phyloP scores from a whole-genome alignment of 2,329 filamentous ascomycete species.

The Microsporum ferrugineum region DNA sequence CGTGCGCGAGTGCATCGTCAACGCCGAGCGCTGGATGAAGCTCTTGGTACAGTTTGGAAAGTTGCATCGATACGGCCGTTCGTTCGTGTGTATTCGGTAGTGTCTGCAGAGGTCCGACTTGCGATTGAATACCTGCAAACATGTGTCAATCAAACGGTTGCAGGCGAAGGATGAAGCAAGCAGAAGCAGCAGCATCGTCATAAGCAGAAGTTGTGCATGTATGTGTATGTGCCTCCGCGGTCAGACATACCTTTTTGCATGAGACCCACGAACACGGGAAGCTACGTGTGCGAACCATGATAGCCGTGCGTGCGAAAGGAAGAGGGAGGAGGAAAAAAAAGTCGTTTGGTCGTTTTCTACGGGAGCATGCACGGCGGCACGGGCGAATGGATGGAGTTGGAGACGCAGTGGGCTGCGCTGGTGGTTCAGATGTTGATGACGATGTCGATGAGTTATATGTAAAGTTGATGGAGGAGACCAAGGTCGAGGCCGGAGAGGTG shows the following conservation, averaged over 20 bases:
- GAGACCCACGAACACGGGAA: constrained; percentile 35
- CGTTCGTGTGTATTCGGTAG: constrained; percentile 39
- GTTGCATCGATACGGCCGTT: constrained; percentile 37
- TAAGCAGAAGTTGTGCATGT: neutral
- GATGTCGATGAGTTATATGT: neutral
- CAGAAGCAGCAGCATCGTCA: neutral
- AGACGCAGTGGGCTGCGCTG: neutral
- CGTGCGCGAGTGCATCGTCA: constrained; percentile 37
- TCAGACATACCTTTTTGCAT: constrained; percentile 31
- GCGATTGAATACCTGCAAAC: constrained; percentile 37
- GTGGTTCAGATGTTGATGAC: neutral
- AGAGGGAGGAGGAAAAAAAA: neutral
- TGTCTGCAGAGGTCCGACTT: constrained; percentile 39
- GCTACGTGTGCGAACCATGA: constrained; percentile 33
- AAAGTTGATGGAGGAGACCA: neutral
- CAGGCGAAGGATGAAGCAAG: neutral
- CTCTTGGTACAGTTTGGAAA: constrained; percentile 37
- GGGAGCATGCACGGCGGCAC: neutral
- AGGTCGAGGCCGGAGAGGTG: neutral
- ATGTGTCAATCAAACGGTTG: neutral
- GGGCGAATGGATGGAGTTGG: neutral
- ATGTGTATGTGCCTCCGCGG: neutral
- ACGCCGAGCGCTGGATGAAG: constrained; percentile 38
- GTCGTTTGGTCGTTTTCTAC: neutral
- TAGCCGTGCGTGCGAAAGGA: constrained; percentile 1